Base-by-base conservation (phyloP, 2,329 filamentous ascomycete species). In the Calonectria hawksworthii region DNA sequence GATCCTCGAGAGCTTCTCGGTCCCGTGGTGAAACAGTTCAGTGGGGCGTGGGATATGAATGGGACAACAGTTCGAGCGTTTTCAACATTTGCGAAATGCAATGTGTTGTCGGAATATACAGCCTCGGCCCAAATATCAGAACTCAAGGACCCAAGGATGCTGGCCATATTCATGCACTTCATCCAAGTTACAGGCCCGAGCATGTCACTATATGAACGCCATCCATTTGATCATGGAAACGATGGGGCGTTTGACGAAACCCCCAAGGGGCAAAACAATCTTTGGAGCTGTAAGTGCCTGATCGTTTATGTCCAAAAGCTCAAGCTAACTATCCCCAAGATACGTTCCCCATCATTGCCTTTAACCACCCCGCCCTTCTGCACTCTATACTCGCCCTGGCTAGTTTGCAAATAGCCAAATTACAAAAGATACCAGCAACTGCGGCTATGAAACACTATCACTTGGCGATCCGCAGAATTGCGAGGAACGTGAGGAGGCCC, bases 381-480 rank as follows among this genome's bases (percentile, higher is more conserved):
- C 96, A 99, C 82, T 94, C 96, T 11, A 98, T 99, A 84, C 91
- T 99, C 44, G 96, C 96, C 0, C 85, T 98, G 44, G 93, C 94
- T 30, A 96, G 95, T 83, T 86, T 98, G 52, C 96, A 99, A 81
- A 96, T 98, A 80, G 94, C 96, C 34, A 95, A 94, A 79, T 88
- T 98, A 6, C 94, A 98, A 82, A 89, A 90, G 34, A 91, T 92
- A 2, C 94, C 95, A 0, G 90, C 93, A 0, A 96, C 94, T 0
- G 93, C 95, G 11, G 96, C 96, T 0, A 91, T 97, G 81, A 96
- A 97, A 81, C 97, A 99, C 83, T 99, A 99, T 78, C 95, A 97
- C 72, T 93, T 96, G 78, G 93, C 96, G 13, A 88, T 98, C 61
- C 93, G 96, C 75, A 89, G 95, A 51, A 90, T 98, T 21, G 93